Conservation (phyloP, 495 filamentous ascomycete species). For the Lasiosphaeria ovina region DNA sequence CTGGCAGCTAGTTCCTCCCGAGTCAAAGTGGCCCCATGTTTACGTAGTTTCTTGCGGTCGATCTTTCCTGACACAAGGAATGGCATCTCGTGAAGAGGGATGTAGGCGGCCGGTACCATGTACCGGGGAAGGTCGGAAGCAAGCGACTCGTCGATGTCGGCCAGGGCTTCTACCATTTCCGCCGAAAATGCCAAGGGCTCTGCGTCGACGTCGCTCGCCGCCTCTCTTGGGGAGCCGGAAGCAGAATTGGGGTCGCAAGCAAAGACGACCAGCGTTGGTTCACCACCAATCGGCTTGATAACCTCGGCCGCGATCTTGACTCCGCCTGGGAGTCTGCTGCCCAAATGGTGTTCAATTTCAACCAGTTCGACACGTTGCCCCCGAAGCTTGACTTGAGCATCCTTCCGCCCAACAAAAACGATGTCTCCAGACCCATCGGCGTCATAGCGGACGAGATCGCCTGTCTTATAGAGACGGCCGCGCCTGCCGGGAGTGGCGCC, state of each 20-base stretch:
- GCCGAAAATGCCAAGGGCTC: conserved; percentile 17
- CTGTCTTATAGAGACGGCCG: conserved; percentile 65
- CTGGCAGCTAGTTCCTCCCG: conserved; percentile 33
- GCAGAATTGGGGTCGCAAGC: conserved; percentile 29
- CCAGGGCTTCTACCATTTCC: conserved; percentile 29
- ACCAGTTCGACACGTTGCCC: conserved; percentile 65
- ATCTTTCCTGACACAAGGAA: conserved; percentile 58
- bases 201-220: conserved; percentile 20
- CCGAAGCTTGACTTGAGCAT: conserved; percentile 64
- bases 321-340: conserved; percentile 32
- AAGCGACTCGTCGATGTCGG: conserved; percentile 33
- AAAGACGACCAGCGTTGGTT: conserved; percentile 43
- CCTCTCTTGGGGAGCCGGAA: conserved; percentile 16
- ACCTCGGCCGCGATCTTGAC: conserved; percentile 43
- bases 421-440: conserved; percentile 51
- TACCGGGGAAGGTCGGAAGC: conserved; percentile 42
- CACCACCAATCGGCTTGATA: conserved; percentile 39
- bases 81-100: conserved; percentile 57
- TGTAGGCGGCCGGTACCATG: conserved; percentile 63
- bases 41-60: conserved; percentile 57
- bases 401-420: conserved; percentile 61
- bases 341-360: conserved; percentile 61
- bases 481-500: conserved; percentile 36
- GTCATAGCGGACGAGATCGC: conserved; percentile 61
- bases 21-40: conserved; percentile 34